These are phyloP conservation scores for Echium plantagineum DNA, from an alignment of 257 asterid species.

Conservation along the genomic window DNA sequence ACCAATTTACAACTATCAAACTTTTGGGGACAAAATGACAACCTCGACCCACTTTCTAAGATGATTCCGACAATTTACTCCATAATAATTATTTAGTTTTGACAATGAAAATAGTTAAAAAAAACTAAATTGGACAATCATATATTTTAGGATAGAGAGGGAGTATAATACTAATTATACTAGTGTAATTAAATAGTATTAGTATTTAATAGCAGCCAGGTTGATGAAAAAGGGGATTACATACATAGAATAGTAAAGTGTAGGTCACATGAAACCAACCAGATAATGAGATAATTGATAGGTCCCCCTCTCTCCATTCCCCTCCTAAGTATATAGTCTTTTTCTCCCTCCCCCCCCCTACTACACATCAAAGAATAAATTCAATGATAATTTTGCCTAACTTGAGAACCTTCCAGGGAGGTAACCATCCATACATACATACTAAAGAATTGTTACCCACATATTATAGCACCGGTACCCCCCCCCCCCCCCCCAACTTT, in stretches of 20 bases:
- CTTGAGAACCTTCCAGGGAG: conserved; percentile 49
- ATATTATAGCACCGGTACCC: too few species aligned
- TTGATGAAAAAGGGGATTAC: conserved; percentile 36
- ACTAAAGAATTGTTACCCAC: conserved; percentile 1
- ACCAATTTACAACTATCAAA: too few species aligned
- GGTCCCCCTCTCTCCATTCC: conserved; percentile 25
- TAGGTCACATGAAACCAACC: conserved; percentile 63
- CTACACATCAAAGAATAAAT: conserved; percentile 23
- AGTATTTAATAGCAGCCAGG: conserved; percentile 2
- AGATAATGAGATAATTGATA: conserved; percentile 52
- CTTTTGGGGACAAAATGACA: too few species aligned
- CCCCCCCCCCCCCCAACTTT: not conserved
- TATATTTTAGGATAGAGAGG: too few species aligned
- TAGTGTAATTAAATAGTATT: not conserved
- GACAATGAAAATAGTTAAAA: too few species aligned
- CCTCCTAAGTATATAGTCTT: conserved; percentile 16
- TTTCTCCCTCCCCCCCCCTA: not conserved
- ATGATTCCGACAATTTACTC: too few species aligned
- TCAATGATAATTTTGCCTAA: conserved; percentile 33
- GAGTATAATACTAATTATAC: too few species aligned
- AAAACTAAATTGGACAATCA: too few species aligned
- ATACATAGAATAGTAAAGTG: too few species aligned
- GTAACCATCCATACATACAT: conserved; percentile 16
- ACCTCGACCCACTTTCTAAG: too few species aligned
- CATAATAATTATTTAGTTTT: too few species aligned